Evolutionary conservation across 768 basidiomycete species (phyloP), one percentile per base, ranked within the genome.

Genomic region (Lactarius deliciosus): DNA sequence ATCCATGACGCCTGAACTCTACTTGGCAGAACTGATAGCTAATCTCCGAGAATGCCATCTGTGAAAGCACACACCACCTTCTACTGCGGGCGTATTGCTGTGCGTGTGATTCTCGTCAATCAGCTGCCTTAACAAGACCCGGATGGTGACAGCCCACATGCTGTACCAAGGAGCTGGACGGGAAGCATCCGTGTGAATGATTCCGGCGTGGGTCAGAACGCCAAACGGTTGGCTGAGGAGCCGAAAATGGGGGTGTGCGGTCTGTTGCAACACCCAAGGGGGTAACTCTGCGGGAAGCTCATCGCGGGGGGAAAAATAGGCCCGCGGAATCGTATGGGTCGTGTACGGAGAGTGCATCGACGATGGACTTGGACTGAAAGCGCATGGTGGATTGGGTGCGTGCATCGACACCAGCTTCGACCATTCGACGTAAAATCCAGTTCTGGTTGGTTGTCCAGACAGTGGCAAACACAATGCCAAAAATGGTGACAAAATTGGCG

Each of bases 381-480:
- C 11, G 68, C 65, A 69, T 69, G 32, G 57, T 60, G 8, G 68
- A 69, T 15, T 63, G 59, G 1, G 68, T 69, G 13, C 61, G 65
- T 1, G 18, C 53, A 9, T 69, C 68, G 36, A 47, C 34, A 28
- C 68, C 68, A 11, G 65, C 61, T 36, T 69, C 68, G 45, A 60
- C 56, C 65, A 69, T 66, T 50, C 57, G 65, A 30, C 68, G 65
- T n/a, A 63, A 18, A 16, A 69, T 60, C 69, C 69, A 70, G 67
- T 70, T 70, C 60, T 68, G 60, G 56, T 64, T 69, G 38, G 61
- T 64, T 5, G 69, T 70, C 69, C 69, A 70, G 36, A 70, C 69
- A 1, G 69, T 70, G 40, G 69, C 69, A 22, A 70, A 70, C 9
- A 70, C 69, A 22, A 69, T 69, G 18, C 69, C 69, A 43, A 70